Conservation (phyloP, 2,329 filamentous ascomycete genomes). For the Colletotrichum chrysophilum region DNA sequence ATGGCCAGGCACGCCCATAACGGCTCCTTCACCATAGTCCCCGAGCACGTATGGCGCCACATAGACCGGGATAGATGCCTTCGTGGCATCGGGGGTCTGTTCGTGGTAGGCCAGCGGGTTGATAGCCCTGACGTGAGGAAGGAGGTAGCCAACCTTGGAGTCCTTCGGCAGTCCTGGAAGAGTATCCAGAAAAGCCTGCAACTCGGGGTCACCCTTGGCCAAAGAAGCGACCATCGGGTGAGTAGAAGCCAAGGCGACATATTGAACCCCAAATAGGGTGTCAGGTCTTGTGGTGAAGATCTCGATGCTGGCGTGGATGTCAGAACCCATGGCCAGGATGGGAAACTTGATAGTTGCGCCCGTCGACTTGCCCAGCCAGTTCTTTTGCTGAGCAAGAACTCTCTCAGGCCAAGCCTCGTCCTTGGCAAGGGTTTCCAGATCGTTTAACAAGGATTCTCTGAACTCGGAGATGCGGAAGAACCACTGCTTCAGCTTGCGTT, state of each 20-base stretch:
- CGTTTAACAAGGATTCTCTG: slow-evolving; percentile 73
- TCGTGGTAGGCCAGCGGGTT: slow-evolving; percentile 69
- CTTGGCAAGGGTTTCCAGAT: slow-evolving; percentile 69
- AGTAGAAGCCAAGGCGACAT: slow-evolving; percentile 76
- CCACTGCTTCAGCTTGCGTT: slow-evolving; percentile 83
- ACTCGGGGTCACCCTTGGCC: slow-evolving; percentile 62
- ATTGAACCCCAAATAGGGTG: slow-evolving; percentile 87
- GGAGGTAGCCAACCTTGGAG: slow-evolving; percentile 70
- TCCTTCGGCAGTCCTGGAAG: slow-evolving; percentile 60
- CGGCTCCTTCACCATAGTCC: slow-evolving; percentile 84
- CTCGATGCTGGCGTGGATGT: slow-evolving; percentile 58
- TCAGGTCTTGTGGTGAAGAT: slow-evolving; percentile 88
- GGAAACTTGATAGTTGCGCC: slow-evolving; percentile 77
- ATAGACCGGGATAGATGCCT: slow-evolving; percentile 72
- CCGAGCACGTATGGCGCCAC: slow-evolving; percentile 85
- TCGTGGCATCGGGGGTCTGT: slow-evolving; percentile 52
- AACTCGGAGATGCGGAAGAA: slow-evolving; percentile 86
- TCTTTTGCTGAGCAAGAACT: slow-evolving; percentile 82
- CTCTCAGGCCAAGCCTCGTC: slow-evolving; percentile 79
- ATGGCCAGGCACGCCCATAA: slow-evolving; percentile 92
- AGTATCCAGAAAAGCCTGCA: slow-evolving; percentile 72
- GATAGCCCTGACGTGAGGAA: slow-evolving; percentile 65
- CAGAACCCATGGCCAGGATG: slow-evolving; percentile 50
- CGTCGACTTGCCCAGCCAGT: slow-evolving; percentile 84
- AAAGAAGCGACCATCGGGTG: slow-evolving; percentile 72